Base-by-base conservation (phyloP, 108 stramenopile species). In the Cylindrotheca closterium region DNA sequence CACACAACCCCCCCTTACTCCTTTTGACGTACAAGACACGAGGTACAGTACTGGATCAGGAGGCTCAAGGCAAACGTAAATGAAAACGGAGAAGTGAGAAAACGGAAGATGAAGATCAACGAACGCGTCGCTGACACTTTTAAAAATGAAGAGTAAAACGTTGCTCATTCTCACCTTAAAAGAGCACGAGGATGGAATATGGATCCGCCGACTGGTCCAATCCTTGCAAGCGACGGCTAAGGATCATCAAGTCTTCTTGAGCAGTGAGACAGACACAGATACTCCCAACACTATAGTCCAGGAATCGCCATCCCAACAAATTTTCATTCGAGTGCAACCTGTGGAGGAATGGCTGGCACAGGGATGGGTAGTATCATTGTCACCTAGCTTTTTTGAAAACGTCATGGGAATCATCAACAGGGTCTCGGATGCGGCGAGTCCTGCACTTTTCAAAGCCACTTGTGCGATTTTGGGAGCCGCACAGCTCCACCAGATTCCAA, bases 401-500 rank as follows among this genome's bases (percentile, higher is more conserved):
- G 47, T 55, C 15, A 55, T 60, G 3, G 65, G 73, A 31, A 54
- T 79, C 29, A 64, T 79, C 47, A 79, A 79, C 64, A 73, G 79
- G 4, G 79, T 79, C 24, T 79, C 79, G 47, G 79, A 79, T 62
- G 79, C 79, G 5, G 73, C 79, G 18, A 21, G 31, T 10, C 77
- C 77, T 18, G 30, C 48, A 15, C 48, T 67, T 7, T 53, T 60
- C 50, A 79, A 79, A 47, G 37, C 51, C 10, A 45, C 50, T 31
- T 22, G 63, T 2, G 60, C 73, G 2, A 27, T 79, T 30, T 32
- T 79, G 51, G 51, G 55, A 12, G 37, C 45, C 0, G 63, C 60
- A 1, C 28, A 51, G 48, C 2, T 49, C 19, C 42, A 37, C n/a
- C 28, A 50, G 1, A 65, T 79, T 58, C 64, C 73, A n/a, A 45